Conservation (phyloP, 257 asterid species). For the Primulina huaijiensis region DNA sequence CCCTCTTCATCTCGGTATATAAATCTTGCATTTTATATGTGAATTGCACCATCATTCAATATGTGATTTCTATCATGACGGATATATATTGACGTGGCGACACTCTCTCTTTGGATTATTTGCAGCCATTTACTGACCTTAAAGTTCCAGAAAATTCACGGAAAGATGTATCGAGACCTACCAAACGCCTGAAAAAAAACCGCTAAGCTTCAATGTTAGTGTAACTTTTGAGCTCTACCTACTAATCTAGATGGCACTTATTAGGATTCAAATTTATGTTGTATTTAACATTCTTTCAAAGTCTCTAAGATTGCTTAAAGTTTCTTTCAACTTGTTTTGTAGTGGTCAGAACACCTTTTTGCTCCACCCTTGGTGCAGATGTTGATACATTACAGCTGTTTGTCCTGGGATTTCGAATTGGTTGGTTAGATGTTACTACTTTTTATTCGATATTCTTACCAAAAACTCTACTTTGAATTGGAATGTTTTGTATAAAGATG, state of each 20-base stretch:
- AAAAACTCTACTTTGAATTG: too few relatives aligned
- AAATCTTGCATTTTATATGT: background rate
- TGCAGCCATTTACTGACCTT: conserved; percentile 57
- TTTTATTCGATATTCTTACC: too few relatives aligned
- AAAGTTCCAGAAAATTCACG: conserved; percentile 47
- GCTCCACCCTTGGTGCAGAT: conserved; percentile 11
- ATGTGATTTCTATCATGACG: conserved; percentile 8
- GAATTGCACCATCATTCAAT: background rate
- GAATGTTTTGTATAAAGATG: background rate
- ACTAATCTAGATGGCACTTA: background rate
- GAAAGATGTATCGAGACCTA: conserved; percentile 57
- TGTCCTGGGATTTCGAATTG: background rate
- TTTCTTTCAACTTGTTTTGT: background rate
- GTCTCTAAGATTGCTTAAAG: conserved; percentile 3
- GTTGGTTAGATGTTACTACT: too few relatives aligned
- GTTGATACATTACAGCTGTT: background rate
- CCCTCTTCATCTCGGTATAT: background rate
- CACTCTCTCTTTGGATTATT: conserved; percentile 16
- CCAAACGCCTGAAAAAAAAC: conserved; percentile 56
- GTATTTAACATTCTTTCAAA: background rate
- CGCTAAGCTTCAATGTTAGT: conserved; percentile 36
- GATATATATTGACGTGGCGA: background rate
- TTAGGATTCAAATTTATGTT: background rate
- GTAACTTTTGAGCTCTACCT: conserved; percentile 10
- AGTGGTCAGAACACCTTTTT: background rate